Percentiles rank a stretch among this genome's conserved stretches.
These are phyloP conservation scores for Solanum hybrid DNA, from an alignment of 305 asterid genomes.

Conservation along the genomic window DNA sequence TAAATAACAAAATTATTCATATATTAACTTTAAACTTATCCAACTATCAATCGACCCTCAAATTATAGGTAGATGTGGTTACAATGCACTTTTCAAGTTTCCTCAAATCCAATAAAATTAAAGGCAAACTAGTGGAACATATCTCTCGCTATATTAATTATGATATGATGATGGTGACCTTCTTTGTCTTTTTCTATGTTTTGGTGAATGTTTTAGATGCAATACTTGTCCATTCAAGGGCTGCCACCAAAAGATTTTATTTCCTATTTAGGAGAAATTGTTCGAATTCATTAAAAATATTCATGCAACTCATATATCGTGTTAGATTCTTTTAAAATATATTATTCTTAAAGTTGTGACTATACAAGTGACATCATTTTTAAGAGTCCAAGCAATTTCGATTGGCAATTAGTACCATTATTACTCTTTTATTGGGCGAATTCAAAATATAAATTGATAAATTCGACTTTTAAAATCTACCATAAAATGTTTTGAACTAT, in stretches of 20 bases:
- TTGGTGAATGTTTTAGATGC: not conserved
- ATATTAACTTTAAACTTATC: no score
- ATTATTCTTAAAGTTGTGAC: not conserved
- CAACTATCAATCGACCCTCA: no score
- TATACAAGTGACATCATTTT: not conserved
- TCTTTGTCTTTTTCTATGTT: not conserved
- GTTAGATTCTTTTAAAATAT: not conserved
- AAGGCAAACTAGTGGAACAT: no score
- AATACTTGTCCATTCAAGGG: not conserved
- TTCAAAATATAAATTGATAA: not conserved
- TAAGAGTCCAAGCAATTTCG: not conserved
- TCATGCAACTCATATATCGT: not conserved
- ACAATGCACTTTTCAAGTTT: no score
- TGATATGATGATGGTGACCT: not conserved
- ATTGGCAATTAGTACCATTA: not conserved
- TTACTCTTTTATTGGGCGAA: not conserved
- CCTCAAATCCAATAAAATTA: no score
- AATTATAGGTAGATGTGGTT: no score
- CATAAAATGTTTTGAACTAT: no score
- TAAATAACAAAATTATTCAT: no score
- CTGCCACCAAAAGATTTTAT: not conserved
- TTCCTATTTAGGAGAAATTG: not conserved
- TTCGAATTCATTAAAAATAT: not conserved
- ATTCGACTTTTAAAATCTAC: not conserved
- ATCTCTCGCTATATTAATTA: no score